A percentile compares a stretch with the other conserved stretches of the same genome.
Evolutionary conservation across 768 basidiomycete genomes (phyloP).

Genomic region (Serendipita sp.): DNA sequence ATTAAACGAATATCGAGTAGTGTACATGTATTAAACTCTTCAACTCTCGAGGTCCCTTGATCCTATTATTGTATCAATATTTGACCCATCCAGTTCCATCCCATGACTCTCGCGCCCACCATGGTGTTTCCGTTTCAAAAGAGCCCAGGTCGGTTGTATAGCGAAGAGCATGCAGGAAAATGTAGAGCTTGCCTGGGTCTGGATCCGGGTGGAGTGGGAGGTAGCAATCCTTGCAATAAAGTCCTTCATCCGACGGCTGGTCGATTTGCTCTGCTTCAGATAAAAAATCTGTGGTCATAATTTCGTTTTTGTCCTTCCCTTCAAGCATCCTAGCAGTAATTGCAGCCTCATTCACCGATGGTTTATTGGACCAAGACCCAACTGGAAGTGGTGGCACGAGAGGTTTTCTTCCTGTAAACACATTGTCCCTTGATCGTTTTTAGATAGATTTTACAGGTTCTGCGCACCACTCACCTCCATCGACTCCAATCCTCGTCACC

Average conservation of each 20-base stretch:
- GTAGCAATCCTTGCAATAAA: constrained; percentile 83
- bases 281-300: not conserved
- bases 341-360: not conserved
- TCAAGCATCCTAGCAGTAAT: not conserved
- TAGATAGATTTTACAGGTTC: not conserved
- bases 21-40: too few relatives aligned
- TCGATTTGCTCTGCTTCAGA: not conserved
- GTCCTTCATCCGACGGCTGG: constrained; percentile 7
- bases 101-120: constrained; percentile 46
- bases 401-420: constrained; percentile 2
- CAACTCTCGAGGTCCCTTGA: too few relatives aligned
- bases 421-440: not conserved
- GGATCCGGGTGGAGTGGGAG: constrained; percentile 89
- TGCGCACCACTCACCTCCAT: constrained; percentile 24
- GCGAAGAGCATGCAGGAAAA: constrained; percentile 81
- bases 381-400: not conserved
- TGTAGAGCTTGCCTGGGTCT: constrained; percentile 78
- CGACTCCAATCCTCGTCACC: constrained; percentile 79
- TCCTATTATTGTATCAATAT: not conserved
- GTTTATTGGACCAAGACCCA: not conserved
- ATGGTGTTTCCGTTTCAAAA: constrained; percentile 75
- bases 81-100: not conserved
- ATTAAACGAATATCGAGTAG: too few relatives aligned
- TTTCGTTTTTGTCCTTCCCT: constrained; percentile 1
- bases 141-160: constrained; percentile 71